Conservation (phyloP, 768 basidiomycete genomes). For the Kwoniella sp. region DNA sequence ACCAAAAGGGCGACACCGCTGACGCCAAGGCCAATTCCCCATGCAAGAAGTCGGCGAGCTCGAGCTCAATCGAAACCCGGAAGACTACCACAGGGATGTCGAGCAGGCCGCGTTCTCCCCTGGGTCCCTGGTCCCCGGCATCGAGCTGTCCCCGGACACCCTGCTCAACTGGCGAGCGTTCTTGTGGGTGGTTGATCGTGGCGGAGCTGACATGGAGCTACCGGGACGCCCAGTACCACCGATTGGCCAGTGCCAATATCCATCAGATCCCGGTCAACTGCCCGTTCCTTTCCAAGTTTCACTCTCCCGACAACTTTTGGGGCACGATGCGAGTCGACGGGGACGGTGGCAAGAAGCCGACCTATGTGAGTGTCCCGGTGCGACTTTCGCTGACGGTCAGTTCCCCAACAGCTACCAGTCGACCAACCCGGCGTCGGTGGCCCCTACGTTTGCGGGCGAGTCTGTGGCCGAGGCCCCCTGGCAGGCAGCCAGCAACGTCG, state of each 20-base stretch:
- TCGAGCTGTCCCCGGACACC: constrained; percentile 44
- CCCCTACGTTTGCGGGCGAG: constrained; percentile 30
- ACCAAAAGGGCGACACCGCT: not conserved
- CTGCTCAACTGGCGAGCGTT: constrained; percentile 45
- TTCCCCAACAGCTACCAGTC: constrained; percentile 37
- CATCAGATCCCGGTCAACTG: constrained; percentile 42
- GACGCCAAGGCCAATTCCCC: constrained; percentile 24
- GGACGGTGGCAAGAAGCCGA: constrained; percentile 33
- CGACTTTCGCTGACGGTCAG: not conserved
- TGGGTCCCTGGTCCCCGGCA: constrained; percentile 46
- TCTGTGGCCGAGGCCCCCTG: constrained; percentile 31
- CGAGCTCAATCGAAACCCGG: constrained; percentile 42
- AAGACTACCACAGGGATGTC: constrained; percentile 47
- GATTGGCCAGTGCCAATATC: constrained; percentile 43
- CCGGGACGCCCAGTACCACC: constrained; percentile 43
- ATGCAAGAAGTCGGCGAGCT: constrained; percentile 41
- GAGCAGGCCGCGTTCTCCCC: constrained; percentile 47
- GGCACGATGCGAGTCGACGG: constrained; percentile 45
- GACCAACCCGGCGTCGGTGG: constrained; percentile 16
- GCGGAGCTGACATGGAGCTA: constrained; percentile 14
- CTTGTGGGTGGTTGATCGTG: constrained; percentile 21
- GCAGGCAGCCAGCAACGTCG: constrained; percentile 40
- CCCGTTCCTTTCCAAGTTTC: constrained; percentile 40
- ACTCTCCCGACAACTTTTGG: constrained; percentile 46
- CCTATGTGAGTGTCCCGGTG: constrained; percentile 20